phyloP scores from a whole-genome alignment of 1,284 basidiomycete genomes.

The Cryptococcus amylolentus region DNA sequence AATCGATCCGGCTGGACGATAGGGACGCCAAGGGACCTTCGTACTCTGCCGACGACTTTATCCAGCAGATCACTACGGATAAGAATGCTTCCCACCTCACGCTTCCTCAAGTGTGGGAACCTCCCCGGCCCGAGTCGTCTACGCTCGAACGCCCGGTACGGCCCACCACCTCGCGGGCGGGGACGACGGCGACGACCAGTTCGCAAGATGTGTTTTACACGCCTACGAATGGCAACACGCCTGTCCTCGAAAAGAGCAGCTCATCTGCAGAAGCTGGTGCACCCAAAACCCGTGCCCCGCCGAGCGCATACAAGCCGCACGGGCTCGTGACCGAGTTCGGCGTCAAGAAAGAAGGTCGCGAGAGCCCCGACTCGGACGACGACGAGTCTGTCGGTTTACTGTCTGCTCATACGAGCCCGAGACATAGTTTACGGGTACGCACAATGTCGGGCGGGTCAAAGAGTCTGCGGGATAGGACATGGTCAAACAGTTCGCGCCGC shows the following conservation, averaged over 20 bases:
- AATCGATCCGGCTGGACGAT: not conserved
- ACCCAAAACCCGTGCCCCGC: not conserved
- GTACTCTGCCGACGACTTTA: slow-evolving; percentile 3
- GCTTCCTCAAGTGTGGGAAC: not conserved
- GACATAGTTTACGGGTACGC: not conserved
- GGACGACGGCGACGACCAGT: slow-evolving; percentile 2
- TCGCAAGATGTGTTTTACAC: slow-evolving; percentile 16
- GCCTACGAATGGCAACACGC: slow-evolving; percentile 11
- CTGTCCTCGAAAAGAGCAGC: slow-evolving; percentile 2
- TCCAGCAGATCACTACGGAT: slow-evolving; percentile 1
- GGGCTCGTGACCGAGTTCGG: slow-evolving; percentile 12
- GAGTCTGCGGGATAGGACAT: slow-evolving; percentile 2
- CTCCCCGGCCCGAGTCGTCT: slow-evolving; percentile 8
- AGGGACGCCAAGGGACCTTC: not conserved
- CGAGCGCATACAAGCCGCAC: slow-evolving; percentile 5
- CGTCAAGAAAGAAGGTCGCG: not conserved
- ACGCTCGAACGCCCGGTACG: not conserved
- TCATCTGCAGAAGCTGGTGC: slow-evolving; percentile 4
- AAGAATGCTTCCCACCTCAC: not conserved
- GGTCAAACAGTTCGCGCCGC: slow-evolving; percentile 2
- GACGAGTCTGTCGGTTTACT: slow-evolving; percentile 11
- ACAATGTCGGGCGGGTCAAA: too few relatives aligned
- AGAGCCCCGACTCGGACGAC: slow-evolving; percentile 5
- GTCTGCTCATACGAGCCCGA: not conserved
- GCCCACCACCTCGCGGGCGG: slow-evolving; percentile 1